These are phyloP conservation scores for Pholiota molesta DNA, from an alignment of 768 basidiomycete genomes.

Conservation along the genomic window DNA sequence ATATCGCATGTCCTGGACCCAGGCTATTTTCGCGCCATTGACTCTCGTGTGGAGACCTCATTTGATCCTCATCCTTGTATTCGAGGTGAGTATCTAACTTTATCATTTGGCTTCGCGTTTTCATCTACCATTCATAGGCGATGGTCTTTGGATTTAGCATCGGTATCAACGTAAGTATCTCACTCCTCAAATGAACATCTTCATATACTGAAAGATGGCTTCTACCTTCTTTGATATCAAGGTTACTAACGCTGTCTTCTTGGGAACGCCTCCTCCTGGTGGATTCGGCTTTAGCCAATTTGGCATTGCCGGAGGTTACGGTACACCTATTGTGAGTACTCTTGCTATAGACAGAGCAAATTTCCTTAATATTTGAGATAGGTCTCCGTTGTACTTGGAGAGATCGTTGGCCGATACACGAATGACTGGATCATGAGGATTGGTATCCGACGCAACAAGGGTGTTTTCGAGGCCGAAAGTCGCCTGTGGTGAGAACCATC, in stretches of 20 bases:
- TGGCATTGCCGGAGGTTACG: slow-evolving; percentile 55
- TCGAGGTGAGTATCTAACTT: slow-evolving; percentile 41
- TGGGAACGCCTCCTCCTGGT: slow-evolving; percentile 53
- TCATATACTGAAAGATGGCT: not conserved
- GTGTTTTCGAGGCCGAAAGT: slow-evolving; percentile 62
- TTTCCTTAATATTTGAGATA: slow-evolving; percentile 18
- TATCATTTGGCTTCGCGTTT: not conserved
- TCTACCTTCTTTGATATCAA: slow-evolving; percentile 22
- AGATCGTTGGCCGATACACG: slow-evolving; percentile 52
- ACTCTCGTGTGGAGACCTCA: slow-evolving; percentile 68
- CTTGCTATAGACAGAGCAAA: not conserved
- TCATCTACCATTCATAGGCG: slow-evolving; percentile 33
- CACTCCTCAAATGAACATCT: not conserved
- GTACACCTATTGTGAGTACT: slow-evolving; percentile 53
- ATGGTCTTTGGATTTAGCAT: slow-evolving; percentile 66
- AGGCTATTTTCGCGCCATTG: slow-evolving; percentile 46
- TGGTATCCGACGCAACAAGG: slow-evolving; percentile 50
- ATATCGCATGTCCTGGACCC: slow-evolving; percentile 54
- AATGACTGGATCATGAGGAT: slow-evolving; percentile 56
- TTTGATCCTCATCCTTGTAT: slow-evolving; percentile 49
- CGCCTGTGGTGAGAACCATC: too few relatives aligned
- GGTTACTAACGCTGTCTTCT: slow-evolving; percentile 70
- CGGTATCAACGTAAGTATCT: slow-evolving; percentile 55
- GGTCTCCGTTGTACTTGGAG: slow-evolving; percentile 42
- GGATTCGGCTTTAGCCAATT: slow-evolving; percentile 57